These are phyloP conservation scores for Gyromitra esculenta DNA, from an alignment of 2,329 filamentous ascomycete genomes.

Conservation along the genomic window DNA sequence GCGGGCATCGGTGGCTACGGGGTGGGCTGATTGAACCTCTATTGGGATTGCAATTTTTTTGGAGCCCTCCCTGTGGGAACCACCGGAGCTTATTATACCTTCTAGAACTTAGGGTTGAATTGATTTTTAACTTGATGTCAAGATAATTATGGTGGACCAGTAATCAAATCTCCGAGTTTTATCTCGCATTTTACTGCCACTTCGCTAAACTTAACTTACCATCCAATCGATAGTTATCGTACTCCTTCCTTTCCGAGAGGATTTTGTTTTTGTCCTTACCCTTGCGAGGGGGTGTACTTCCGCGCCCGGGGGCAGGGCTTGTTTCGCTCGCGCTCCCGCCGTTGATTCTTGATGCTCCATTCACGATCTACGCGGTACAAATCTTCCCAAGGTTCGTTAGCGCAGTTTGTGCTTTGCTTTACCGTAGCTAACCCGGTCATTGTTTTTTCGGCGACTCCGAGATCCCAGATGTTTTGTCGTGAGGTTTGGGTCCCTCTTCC, in stretches of 20 bases:
- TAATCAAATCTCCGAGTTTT: slow-evolving; percentile 40
- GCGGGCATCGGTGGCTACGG: slow-evolving; percentile 24
- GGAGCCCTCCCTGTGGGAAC: slow-evolving; percentile 19
- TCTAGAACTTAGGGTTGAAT: slow-evolving; percentile 28
- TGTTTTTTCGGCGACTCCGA: slow-evolving; percentile 46
- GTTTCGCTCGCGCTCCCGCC: slow-evolving; percentile 22
- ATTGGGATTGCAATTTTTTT: slow-evolving; percentile 18
- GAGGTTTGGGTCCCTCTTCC: slow-evolving; percentile 8
- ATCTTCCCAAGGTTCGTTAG: slow-evolving; percentile 34
- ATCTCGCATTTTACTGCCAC: slow-evolving; percentile 8
- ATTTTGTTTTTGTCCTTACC: slow-evolving; percentile 19
- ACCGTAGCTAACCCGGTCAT: slow-evolving; percentile 27
- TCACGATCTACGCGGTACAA: slow-evolving; percentile 21
- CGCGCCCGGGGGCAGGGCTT: slow-evolving; percentile 1
- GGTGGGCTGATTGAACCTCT: slow-evolving; percentile 21
- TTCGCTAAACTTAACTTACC: slow-evolving; percentile 26
- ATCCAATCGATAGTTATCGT: slow-evolving; percentile 27
- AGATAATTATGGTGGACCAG: background rate
- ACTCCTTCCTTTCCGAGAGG: slow-evolving; percentile 31
- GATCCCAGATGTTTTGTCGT: slow-evolving; percentile 30
- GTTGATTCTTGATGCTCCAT: slow-evolving; percentile 34
- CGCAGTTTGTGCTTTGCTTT: slow-evolving; percentile 24
- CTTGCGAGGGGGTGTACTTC: slow-evolving; percentile 10
- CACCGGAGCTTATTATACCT: slow-evolving; percentile 2
- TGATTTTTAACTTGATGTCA: slow-evolving; percentile 3